Conservation (phyloP, 495 filamentous ascomycete genomes). For the Pyronema domesticum region DNA sequence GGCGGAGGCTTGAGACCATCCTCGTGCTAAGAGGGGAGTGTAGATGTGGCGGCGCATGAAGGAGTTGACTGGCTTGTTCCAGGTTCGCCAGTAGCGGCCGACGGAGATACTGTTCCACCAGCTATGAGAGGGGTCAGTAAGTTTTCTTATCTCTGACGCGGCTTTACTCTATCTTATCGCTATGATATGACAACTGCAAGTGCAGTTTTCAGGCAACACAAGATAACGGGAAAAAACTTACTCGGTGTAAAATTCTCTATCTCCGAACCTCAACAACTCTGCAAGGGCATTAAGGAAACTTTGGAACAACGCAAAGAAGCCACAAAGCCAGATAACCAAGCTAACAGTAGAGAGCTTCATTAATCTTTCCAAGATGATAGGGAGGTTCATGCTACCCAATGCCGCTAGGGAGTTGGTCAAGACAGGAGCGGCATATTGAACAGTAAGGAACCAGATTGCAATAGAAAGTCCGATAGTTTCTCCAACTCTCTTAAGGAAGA, state of each 20-base stretch:
- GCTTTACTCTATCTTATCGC: too few species aligned
- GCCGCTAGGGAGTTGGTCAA: constrained; percentile 75
- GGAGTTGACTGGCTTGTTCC: constrained; percentile 92
- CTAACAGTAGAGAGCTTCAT: constrained; percentile 91
- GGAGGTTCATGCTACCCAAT: constrained; percentile 61
- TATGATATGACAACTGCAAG: too few species aligned
- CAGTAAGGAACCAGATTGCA: constrained; percentile 82
- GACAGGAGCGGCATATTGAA: constrained; percentile 83
- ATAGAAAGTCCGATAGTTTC: constrained; percentile 59
- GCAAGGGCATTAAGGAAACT: constrained; percentile 74
- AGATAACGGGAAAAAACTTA: constrained; percentile 3
- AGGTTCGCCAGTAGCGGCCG: constrained; percentile 73
- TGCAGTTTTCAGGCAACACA: not conserved
- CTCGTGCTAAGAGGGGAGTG: constrained; percentile 63
- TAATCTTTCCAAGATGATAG: constrained; percentile 67
- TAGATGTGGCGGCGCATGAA: constrained; percentile 93
- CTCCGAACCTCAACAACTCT: constrained; percentile 75
- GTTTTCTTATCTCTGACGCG: too few species aligned
- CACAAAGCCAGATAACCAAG: constrained; percentile 85
- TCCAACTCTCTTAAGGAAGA: constrained; percentile 61
- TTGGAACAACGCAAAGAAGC: constrained; percentile 94
- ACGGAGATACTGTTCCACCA: constrained; percentile 92
- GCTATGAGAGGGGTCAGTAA: too few species aligned
- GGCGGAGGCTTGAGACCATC: constrained; percentile 48
- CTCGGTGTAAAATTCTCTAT: constrained; percentile 85